Conservation (phyloP, 768 basidiomycete species). For the Dictyophora rubrovolvata region DNA sequence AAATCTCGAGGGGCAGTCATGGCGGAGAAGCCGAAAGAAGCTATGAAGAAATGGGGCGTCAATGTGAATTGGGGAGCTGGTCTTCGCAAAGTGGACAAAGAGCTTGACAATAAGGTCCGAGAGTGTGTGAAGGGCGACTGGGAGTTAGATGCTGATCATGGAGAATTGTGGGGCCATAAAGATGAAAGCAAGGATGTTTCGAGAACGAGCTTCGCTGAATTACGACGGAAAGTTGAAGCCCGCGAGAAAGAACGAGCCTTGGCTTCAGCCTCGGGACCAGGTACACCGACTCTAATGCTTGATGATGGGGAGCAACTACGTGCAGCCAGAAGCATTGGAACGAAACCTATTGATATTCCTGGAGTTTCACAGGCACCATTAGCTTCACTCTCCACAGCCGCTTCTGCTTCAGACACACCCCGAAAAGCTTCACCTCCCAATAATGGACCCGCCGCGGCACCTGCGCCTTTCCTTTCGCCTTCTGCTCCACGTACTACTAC, state of each 20-base stretch:
- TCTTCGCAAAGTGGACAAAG: conserved; percentile 22
- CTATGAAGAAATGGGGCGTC: conserved; percentile 84
- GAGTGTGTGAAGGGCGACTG: background rate
- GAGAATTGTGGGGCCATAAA: conserved; percentile 2
- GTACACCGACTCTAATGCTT: background rate
- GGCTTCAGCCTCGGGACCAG: too few species aligned
- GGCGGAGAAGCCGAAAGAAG: conserved; percentile 80
- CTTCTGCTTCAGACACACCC: background rate
- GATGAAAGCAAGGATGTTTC: background rate
- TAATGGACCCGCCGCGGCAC: background rate
- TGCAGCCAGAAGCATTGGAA: background rate
- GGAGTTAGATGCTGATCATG: conserved; percentile 2
- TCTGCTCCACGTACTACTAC: conserved; percentile 6
- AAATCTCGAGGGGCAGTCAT: conserved; percentile 50
- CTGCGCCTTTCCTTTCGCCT: background rate
- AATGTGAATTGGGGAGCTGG: conserved; percentile 46
- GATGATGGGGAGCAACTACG: background rate
- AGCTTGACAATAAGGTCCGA: conserved; percentile 35
- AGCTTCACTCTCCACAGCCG: background rate
- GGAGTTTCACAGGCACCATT: background rate
- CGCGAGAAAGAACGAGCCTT: background rate
- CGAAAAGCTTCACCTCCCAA: background rate
- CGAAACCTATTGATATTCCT: conserved; percentile 8
- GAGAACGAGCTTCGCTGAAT: conserved; percentile 3
- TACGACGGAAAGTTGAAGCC: conserved; percentile 5